phyloP scores from a whole-genome alignment of 2,329 filamentous ascomycete species.

The Penicillium crustosum region DNA sequence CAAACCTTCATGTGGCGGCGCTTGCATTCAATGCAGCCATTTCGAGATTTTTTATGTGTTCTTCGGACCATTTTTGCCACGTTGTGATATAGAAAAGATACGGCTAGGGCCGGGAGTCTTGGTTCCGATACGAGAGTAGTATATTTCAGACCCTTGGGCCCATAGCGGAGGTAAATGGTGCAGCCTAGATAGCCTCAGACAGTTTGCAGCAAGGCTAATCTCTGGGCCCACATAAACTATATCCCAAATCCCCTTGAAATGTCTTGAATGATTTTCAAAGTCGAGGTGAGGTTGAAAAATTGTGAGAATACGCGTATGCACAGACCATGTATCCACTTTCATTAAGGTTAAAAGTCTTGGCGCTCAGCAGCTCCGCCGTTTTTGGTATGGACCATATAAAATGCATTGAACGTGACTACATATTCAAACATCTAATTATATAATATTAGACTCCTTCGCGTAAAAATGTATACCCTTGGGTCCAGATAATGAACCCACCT shows the following conservation, averaged over 20 bases:
- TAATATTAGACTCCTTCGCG: too few relatives aligned
- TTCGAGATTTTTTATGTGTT: constrained; percentile 38
- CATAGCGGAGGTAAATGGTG: neutral
- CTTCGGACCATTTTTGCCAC: constrained; percentile 19
- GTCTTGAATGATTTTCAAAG: neutral
- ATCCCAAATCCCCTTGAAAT: neutral
- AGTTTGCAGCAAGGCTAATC: neutral
- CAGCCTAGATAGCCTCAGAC: neutral
- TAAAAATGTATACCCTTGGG: too few relatives aligned
- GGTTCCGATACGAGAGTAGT: neutral
- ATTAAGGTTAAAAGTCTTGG: constrained; percentile 3
- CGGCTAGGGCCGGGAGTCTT: neutral
- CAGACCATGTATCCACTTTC: neutral
- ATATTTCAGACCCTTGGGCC: neutral
- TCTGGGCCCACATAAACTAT: neutral
- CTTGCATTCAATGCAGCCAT: constrained; percentile 42
- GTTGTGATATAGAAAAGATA: neutral
- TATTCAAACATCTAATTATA: too few relatives aligned
- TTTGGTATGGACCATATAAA: neutral
- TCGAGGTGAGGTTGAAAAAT: neutral
- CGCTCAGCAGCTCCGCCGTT: neutral
- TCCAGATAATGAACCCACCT: too few relatives aligned
- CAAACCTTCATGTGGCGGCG: constrained; percentile 41
- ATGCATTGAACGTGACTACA: neutral
- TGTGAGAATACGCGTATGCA: constrained; percentile 6